These are phyloP conservation scores for Enterocytospora artemiae DNA, from an alignment of 371 early-diverging fungal species.

Conservation along the genomic window DNA sequence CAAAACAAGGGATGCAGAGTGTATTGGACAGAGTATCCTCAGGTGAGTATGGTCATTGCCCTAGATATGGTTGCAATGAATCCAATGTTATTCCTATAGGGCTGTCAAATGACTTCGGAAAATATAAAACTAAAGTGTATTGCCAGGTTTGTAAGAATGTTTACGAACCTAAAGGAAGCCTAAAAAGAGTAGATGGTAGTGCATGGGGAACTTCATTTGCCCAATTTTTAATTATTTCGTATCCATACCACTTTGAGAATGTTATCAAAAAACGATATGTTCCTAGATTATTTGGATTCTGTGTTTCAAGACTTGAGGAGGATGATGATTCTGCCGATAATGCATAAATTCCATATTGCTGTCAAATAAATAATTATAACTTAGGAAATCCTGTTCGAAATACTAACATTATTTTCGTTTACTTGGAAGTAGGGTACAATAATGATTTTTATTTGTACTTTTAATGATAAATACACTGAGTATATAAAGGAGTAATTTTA, in stretches of 20 bases:
- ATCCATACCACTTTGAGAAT: slow-evolving; percentile 62
- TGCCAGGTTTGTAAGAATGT: slow-evolving; percentile 70
- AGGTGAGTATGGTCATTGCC: slow-evolving; percentile 83
- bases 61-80: slow-evolving; percentile 73
- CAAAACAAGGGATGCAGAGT: slow-evolving; percentile 60
- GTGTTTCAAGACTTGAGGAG: slow-evolving; percentile 56
- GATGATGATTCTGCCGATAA: background rate
- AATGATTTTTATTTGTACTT: no score
- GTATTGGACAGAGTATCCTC: slow-evolving; percentile 68
- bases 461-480: no score
- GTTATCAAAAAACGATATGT: slow-evolving; percentile 63
- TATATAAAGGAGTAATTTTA: no score
- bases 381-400: no score
- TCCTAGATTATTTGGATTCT: slow-evolving; percentile 88
- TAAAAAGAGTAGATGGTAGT: slow-evolving; percentile 74
- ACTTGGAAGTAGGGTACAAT: no score
- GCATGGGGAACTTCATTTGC: slow-evolving; percentile 91
- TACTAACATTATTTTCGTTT: no score
- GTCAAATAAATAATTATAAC: no score
- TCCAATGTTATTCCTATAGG: slow-evolving; percentile 71
- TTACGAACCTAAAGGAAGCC: slow-evolving; percentile 68
- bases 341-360: background rate
- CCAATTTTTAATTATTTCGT: slow-evolving; percentile 78
- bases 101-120: slow-evolving; percentile 68
- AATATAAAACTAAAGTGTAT: slow-evolving; percentile 61